Base-by-base conservation (phyloP, 352 stramenopile genomes). In the Globisporangium nodosum region DNA sequence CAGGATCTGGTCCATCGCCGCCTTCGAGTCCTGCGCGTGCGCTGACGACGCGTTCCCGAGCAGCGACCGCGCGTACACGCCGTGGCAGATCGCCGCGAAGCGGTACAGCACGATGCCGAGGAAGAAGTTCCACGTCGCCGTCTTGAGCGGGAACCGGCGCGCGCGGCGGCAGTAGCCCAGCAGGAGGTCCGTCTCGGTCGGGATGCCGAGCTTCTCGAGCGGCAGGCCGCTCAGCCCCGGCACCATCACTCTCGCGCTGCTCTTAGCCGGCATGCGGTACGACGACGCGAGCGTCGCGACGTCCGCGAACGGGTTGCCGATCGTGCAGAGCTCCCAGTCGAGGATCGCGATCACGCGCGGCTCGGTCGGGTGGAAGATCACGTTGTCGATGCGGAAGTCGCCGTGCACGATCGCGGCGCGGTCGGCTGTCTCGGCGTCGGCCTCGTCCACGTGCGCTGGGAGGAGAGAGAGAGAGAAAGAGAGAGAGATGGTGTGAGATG, bases 341-440 rank as follows among this genome's bases (percentile, higher is more conserved):
- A 96, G 63, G 46, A 96, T 84, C 8, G 84, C 87, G 9, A 94
- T 24, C 21, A 96, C 83, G 8, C 80, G 68, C 20, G 84, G 86
- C 69, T 94, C 79, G 15, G 84, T 94, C 16, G 84, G 80, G 65
- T 95, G 84, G 69, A 90, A 91, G 59, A 92, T 90, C 57, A 88
- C 60, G 62, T 96, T 96, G 64, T 95, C 87, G 27, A 96, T 79
- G 45, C 81, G 83, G 71, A 92, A 96, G 66, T 96, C 87, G 54
- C 87, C 87, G 61, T 96, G 87, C 7, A 95, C 83, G 49, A 96
- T 80, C 45, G 70, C 66, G 2, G 68, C 54, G 46, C 60, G 63
- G 51, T 61, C 55, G 11, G 68, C 58, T 2, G 67, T 86, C 30
- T 85, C 78, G 46, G 69, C 63, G 27, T 87, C 77, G 3, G 78